Conservation (phyloP, 2,329 filamentous ascomycete genomes). For the Sclerotiophoma versabilis region DNA sequence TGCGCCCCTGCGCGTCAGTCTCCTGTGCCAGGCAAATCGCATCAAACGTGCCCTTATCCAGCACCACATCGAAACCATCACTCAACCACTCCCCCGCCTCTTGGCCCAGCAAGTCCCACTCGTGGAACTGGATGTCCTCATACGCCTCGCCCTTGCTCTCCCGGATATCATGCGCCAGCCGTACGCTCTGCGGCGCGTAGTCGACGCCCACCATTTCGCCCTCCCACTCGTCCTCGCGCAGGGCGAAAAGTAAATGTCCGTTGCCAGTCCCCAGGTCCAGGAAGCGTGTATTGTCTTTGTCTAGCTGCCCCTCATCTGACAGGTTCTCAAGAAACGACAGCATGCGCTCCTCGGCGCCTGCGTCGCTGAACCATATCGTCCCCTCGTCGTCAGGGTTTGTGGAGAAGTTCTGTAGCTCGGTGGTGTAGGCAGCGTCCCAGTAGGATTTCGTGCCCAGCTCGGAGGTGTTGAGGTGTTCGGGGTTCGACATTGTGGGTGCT, state of each 20-base stretch:
- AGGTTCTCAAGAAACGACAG: conserved; percentile 67
- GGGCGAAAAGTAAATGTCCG: conserved; percentile 85
- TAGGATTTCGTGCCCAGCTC: conserved; percentile 79
- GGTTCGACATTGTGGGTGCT: conserved; percentile 23
- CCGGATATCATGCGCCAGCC: conserved; percentile 72
- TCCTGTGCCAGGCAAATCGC: conserved; percentile 80
- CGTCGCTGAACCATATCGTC: conserved; percentile 96
- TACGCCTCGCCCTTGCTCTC: conserved; percentile 40
- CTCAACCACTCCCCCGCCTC: conserved; percentile 62
- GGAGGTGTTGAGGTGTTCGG: conserved; percentile 71
- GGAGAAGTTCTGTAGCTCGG: conserved; percentile 74
- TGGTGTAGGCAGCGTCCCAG: conserved; percentile 71
- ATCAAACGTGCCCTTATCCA: conserved; percentile 99
- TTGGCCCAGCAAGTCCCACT: conserved; percentile 59
- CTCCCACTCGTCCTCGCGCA: conserved; percentile 72
- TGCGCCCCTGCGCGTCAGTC: conserved; percentile 58
- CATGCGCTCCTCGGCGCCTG: conserved; percentile 83
- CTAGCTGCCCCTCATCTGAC: conserved; percentile 56
- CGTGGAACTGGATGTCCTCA: conserved; percentile 57
- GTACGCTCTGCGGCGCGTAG: conserved; percentile 78
- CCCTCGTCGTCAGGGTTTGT: conserved; percentile 79
- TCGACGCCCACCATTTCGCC: conserved; percentile 85
- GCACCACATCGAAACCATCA: conserved; percentile 81
- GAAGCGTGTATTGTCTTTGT: conserved; percentile 62
- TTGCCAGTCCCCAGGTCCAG: conserved; percentile 95